Evolutionary conservation across 106 monocot species (phyloP), one percentile per base, ranked within the genome.

Genomic region (Dendrobium huoshanense): DNA sequence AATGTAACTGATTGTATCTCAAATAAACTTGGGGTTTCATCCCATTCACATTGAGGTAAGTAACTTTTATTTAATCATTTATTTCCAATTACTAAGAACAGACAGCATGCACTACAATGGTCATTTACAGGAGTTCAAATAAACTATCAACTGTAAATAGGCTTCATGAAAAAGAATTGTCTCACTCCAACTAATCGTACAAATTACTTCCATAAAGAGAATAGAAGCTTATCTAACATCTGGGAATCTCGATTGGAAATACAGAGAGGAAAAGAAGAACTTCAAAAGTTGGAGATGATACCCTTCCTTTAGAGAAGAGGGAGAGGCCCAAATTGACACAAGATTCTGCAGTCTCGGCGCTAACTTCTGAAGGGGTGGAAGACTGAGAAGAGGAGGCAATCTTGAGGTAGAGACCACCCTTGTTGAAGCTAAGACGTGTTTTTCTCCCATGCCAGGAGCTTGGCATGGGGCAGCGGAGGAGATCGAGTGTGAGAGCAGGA

Each of bases 231-330:
- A 29, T 9, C 2, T 31, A 70, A 16, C 68, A 70, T 15, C 68
- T 70, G 33, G 11, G 68, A 33, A 29, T 70, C 33, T 70, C 29
- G 10, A 10, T 10, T 31, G 31, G 42, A 5, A 73, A 73, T 48
- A 42, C 4, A 42, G 18, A 17, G 18, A 42, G 7, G 18, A 42
- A 73, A 41, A 42, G 41, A 42, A 73, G 17, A 33, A 13, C 17
- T 29, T 27, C 0, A 33, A 8, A 19, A 16, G 3, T 41, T 18
- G 41, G 41, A 73, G 0, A 73, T 41, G 41, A 43, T 82, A 94
- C 97, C 91, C 91, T 84, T 86, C 97, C 87, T 84, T 90, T 91
- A 73, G 94, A 92, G 89, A 97, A 97, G 84, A 94, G 90, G 43
- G 84, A 72, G 77, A 97, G 94, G 55, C 97, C 97, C 68, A 86